Evolutionary conservation across 2,329 filamentous ascomycete species (phyloP), one percentile per base, ranked within the genome.

Genomic region (Neonectria ditissima): DNA sequence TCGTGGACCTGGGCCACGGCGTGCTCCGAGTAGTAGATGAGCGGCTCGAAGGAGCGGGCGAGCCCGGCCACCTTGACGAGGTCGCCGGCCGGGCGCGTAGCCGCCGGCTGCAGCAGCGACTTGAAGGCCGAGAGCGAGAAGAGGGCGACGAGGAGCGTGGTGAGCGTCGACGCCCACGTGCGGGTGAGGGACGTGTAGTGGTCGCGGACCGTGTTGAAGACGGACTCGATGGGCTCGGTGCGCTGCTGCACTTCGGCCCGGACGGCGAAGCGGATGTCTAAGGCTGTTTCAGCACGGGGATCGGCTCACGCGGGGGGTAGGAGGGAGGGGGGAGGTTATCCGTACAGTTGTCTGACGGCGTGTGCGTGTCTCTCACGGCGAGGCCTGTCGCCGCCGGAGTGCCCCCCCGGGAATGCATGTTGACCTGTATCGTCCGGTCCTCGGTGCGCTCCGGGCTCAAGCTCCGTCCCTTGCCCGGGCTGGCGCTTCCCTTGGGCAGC

Each of bases 1-100:
- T 97, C 93, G 62, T 91, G 90, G 43, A 97, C 93, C 75, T 97
- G 94, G 39, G 90, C 87, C 45, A 94, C 90, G 9, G 94, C 94
- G 75, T 94, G 92, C 74, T 97, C 94, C 0, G 94, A 97, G 76
- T 97, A 97, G 81, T 96, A 96, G 66, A 98, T 97, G 47, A 97
- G 86, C 6, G 95, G 95, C 77, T 97, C 95, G 74, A 97, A 97
- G 10, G 93, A 93, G 72, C 93, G 93, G 52, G 94, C 94, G 68
- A 98, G 88, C 55, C 91, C 90, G 4, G 94, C 94, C 24, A 97
- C 91, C 77, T 97, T 97, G 75, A 97, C 91, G 16, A 98, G 85
- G 76, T 97, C 94, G 44, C 77, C 79, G 14, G 74, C 76, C 8
- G 79, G 79, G 5, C 77, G 77, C 3, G 77, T 73, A 3, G 77